phyloP scores from a whole-genome alignment of 225 moss, liverwort and hornwort species.

The Polytrichum commune region DNA sequence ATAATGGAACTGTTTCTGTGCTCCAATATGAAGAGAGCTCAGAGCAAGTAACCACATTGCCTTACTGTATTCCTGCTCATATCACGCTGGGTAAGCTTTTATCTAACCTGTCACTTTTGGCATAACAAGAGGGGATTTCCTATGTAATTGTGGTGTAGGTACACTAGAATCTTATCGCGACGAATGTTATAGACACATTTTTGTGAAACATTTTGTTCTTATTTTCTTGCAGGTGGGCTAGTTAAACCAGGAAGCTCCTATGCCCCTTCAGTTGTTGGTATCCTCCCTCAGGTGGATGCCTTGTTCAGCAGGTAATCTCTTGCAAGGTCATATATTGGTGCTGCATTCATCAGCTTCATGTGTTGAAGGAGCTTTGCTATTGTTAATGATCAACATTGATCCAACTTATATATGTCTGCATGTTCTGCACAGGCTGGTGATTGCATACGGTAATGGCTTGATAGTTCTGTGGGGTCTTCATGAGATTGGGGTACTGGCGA shows the following conservation, averaged over 20 bases:
- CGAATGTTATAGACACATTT: not conserved
- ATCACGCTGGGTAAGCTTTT: constrained; percentile 63
- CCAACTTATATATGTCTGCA: constrained; percentile 5
- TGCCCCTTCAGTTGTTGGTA: constrained; percentile 76
- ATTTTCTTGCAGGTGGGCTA: constrained; percentile 70
- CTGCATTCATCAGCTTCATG: not conserved
- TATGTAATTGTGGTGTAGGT: constrained; percentile 10
- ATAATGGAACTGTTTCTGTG: constrained; percentile 70
- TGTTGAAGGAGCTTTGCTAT: constrained; percentile 1
- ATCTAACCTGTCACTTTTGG: constrained; percentile 11
- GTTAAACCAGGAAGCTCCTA: constrained; percentile 73
- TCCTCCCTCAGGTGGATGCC: constrained; percentile 88
- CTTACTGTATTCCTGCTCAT: constrained; percentile 83
- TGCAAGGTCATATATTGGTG: not conserved
- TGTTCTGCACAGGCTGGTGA: constrained; percentile 70
- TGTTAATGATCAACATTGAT: not conserved
- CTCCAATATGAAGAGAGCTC: constrained; percentile 64
- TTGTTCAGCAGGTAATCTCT: constrained; percentile 69
- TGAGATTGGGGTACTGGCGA: constrained; percentile 78
- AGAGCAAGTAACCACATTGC: constrained; percentile 60
- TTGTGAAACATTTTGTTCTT: constrained; percentile 10
- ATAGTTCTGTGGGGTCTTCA: constrained; percentile 87
- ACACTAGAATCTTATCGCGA: constrained; percentile 3
- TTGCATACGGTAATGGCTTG: constrained; percentile 93
- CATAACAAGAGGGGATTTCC: not conserved